Conservation (phyloP, 306 rosid species). For the Dalbergia oliveri region DNA sequence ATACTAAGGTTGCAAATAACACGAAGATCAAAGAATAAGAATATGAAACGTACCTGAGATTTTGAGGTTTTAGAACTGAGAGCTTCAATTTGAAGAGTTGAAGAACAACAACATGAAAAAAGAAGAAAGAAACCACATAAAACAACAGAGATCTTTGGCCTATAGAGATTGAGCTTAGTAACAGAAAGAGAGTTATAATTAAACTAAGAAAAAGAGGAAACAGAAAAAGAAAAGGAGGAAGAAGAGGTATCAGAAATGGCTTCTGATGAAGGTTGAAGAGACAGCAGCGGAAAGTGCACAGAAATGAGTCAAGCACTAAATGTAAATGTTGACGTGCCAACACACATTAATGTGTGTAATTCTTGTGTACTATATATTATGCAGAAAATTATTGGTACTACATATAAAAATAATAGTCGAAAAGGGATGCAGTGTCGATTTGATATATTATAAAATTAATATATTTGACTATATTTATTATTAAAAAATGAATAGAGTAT, state of each 20-base stretch:
- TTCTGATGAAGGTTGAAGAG: background rate
- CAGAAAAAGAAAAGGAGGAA: background rate
- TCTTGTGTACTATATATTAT: background rate
- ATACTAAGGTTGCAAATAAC: background rate
- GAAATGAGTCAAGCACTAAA: background rate
- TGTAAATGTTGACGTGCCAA: background rate
- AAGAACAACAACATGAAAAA: background rate
- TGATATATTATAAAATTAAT: no score
- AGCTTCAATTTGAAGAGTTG: background rate
- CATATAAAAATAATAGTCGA: no score
- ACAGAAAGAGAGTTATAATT: background rate
- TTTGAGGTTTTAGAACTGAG: slow-evolving; percentile 8
- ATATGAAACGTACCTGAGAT: slow-evolving; percentile 43
- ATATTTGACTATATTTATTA: no score
- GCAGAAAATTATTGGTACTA: no score
- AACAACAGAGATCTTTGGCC: background rate
- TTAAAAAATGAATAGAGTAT: no score
- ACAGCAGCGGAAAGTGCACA: background rate
- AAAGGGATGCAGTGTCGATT: no score
- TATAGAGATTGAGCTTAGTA: background rate
- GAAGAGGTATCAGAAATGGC: background rate
- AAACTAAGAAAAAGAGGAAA: background rate
- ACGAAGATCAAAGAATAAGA: background rate
- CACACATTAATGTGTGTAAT: background rate
- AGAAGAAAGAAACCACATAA: background rate